Base-by-base conservation (phyloP, 495 filamentous ascomycete genomes). In the Neurospora intermedia region DNA sequence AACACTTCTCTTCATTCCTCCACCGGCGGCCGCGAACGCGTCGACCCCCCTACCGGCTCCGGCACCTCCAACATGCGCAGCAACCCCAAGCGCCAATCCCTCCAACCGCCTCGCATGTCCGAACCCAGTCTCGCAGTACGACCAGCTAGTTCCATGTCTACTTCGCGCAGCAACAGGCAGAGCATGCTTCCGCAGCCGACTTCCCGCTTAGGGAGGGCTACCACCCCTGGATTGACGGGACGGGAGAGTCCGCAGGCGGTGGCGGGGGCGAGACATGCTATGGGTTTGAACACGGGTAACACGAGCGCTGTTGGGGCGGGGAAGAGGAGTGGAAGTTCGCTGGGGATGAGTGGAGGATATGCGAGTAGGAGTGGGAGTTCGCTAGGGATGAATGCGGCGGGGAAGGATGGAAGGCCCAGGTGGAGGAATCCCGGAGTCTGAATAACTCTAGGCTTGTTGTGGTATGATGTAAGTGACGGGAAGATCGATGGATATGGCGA, bases 131-230 rank as follows among this genome's bases (percentile, higher is more conserved):
- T 62, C 10, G 13, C 11, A 18, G 54, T 31, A 31, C 16, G 87
- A 31, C 82, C 87, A 15, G 81, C 82, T 59, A 87, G 85, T 76
- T 87, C 86, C 8, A 70, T 87, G 27, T 82, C 85, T 0, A 73
- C 76, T n/a, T 77, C 76, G 38, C 45, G 46, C 41, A 83, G 39
- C 39, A 39, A 39, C 7, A 9, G 87, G 9, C 75, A 76, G 6
- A 88, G 86, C 72, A 73, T 88, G 74, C 81, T 89, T 4, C 87
- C 88, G 40, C 82, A 85, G 73, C 85, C 87, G 1, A 84, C 73
- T 70, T 75, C 78, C 18, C 72, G 43, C 11, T 2, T 40, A 13
- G 38, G 42, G 0, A 48, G 35, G 70, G 70, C 42, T 20, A 43
- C 27, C 9, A 40, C 39, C 39, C 41, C 41, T 16, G 72, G 74